Evolutionary conservation across 176 grass and related monocot species (phyloP).

Genomic region (Carex kokanica): DNA sequence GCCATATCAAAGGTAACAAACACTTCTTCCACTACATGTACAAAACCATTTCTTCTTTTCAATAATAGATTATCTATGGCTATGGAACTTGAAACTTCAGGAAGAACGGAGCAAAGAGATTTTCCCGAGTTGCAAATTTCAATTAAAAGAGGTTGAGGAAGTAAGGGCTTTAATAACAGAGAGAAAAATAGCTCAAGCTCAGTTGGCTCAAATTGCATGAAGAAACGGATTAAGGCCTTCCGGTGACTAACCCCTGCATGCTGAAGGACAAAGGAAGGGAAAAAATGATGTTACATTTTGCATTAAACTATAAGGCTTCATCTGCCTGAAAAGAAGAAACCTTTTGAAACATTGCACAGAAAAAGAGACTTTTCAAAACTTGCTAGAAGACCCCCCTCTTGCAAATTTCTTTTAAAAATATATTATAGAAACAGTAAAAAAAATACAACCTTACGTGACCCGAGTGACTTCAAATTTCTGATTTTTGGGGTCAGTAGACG

Average conservation of each 20-base stretch:
- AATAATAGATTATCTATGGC: slow-evolving; percentile 48
- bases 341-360: neutral
- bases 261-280: slow-evolving; percentile 40
- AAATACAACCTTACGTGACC: slow-evolving; percentile 81
- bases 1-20: slow-evolving; percentile 67
- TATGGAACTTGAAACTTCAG: slow-evolving; percentile 45
- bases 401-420: slow-evolving; percentile 2
- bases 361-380: neutral
- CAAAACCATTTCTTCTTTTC: slow-evolving; percentile 79
- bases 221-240: slow-evolving; percentile 83
- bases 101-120: slow-evolving; percentile 33
- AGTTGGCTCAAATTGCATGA: slow-evolving; percentile 69
- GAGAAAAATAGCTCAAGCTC: slow-evolving; percentile 88
- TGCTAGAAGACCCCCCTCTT: neutral
- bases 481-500: slow-evolving; percentile 77
- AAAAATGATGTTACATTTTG: slow-evolving; percentile 27
- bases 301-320: slow-evolving; percentile 4
- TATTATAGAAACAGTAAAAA: slow-evolving; percentile 18
- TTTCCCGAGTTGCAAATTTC: slow-evolving; percentile 45
- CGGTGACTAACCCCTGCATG: slow-evolving; percentile 72
- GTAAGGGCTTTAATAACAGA: slow-evolving; percentile 65
- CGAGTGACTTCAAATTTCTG: slow-evolving; percentile 73
- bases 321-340: neutral
- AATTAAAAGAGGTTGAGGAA: slow-evolving; percentile 39
- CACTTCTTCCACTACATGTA: slow-evolving; percentile 84